Base-by-base conservation (phyloP, 768 basidiomycete species). In the Rossbeevera mucosa region DNA sequence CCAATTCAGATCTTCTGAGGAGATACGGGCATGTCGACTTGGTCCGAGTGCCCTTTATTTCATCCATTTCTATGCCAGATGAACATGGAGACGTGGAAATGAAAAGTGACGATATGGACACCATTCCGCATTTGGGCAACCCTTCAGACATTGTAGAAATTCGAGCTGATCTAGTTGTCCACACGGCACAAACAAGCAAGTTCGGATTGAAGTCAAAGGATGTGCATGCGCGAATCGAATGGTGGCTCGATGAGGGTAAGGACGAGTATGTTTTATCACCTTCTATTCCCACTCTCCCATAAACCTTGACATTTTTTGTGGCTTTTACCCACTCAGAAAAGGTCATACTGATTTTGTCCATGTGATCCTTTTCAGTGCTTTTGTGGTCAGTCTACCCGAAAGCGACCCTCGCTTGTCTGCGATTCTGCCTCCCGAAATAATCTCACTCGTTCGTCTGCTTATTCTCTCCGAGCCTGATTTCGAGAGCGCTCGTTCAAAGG, bases 1-100 rank as follows among this genome's bases (percentile, higher is more conserved):
- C 95, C 5, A 98, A 98, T 64, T 81, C 89, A 7, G 94, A 94
- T 59, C 80, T 99, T 7, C 78, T 99, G n/a, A 82, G 96, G 41
- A 82, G 90, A 51, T 98, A 95, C 63, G 96, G 96, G 1, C 89
- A 97, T 62, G 86, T 95, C 49, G 96, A 98, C 69, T 63, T 83
- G 25, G 66, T 94, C 16, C 79, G 77, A 8, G 65, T 87, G 14
- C 70, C 78, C 0, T 58, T 74, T 73, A 75, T 20, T 42, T 22
- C 36, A 21, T 53, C 51, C 12, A 3, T 13, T 31, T 5, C 49
- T 41, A 44, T 26, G 12, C 33, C 26, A 18, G 50, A 55, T 8
- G 16, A 3, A 4, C 20, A 44, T 16, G 54, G 30, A n/a, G 59
- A 59, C 7, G 33, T 56, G 5, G 52, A 57, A 36, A 61, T 58